Evolutionary conservation across 176 grass and related monocot genomes (phyloP).

Genomic region (Paspalum notatum): DNA sequence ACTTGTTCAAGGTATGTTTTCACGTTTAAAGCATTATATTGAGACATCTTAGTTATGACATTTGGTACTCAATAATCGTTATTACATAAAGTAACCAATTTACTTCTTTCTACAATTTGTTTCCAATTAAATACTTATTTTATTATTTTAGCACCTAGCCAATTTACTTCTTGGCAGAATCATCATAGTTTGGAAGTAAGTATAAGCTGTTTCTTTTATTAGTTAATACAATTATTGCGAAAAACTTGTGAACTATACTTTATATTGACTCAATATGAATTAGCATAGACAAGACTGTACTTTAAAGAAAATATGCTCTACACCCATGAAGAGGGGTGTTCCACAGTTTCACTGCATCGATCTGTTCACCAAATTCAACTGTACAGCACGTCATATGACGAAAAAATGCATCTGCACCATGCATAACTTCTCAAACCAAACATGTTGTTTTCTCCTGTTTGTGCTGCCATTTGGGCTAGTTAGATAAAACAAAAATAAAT

Average conservation of each 20-base stretch:
- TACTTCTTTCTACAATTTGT: background rate
- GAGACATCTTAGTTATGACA: background rate
- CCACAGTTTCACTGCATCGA: no score
- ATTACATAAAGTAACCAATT: background rate
- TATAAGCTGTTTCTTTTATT: background rate
- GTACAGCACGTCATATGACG: no score
- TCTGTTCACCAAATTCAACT: no score
- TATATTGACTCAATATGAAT: background rate
- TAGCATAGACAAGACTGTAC: background rate
- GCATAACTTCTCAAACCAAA: no score
- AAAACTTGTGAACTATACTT: background rate
- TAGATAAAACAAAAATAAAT: no score
- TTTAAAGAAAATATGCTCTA: background rate
- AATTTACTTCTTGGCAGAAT: background rate
- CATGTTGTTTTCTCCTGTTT: no score
- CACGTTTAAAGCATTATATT: background rate
- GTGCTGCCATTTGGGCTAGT: no score
- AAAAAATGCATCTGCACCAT: no score
- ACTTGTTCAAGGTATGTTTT: constrained; percentile 68
- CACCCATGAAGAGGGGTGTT: no score
- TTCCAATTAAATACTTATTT: background rate
- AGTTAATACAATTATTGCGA: background rate
- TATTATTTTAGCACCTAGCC: background rate
- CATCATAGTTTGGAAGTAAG: background rate
- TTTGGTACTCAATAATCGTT: background rate